A percentile compares a stretch with the other conserved stretches of the same genome.
phyloP scores from a whole-genome alignment of 2,329 filamentous ascomycete genomes.

The Dendrostoma leiphaemia region DNA sequence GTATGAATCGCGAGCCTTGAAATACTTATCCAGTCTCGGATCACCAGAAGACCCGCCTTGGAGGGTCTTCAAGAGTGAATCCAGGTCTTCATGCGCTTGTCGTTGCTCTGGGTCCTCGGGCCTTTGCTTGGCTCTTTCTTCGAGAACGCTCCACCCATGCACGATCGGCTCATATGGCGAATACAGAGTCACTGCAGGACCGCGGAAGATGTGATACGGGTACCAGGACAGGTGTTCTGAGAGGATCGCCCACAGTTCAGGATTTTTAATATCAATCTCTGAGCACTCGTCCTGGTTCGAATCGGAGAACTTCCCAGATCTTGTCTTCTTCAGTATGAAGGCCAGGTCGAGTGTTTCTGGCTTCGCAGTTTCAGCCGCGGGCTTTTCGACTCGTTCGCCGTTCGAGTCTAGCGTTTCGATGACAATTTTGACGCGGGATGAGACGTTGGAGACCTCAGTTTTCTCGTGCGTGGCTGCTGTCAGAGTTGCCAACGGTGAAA shows the following conservation, averaged over 20 bases:
- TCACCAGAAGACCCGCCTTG: not conserved
- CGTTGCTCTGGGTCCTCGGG: not conserved
- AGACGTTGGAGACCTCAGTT: no score
- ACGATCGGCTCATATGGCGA: not conserved
- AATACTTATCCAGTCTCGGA: not conserved
- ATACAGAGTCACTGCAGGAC: not conserved
- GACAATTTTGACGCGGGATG: no score
- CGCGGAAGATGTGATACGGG: not conserved
- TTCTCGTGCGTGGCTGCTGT: no score
- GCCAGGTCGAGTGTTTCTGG: no score
- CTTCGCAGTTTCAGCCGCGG: no score
- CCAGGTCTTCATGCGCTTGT: not conserved
- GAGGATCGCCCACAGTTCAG: not conserved
- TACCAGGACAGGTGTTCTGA: not conserved
- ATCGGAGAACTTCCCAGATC: no score
- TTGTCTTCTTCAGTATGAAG: no score
- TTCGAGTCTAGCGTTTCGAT: no score
- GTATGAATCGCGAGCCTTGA: not conserved
- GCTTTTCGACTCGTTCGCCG: no score
- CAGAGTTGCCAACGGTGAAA: no score
- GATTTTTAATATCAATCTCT: not conserved
- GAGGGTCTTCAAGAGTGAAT: not conserved
- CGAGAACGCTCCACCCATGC: not conserved
- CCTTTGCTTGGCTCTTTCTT: not conserved
- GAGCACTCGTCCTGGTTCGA: no score